Evolutionary conservation across 768 basidiomycete species (phyloP), one percentile per base, ranked within the genome.

Genomic region (Baorangia bicolor): DNA sequence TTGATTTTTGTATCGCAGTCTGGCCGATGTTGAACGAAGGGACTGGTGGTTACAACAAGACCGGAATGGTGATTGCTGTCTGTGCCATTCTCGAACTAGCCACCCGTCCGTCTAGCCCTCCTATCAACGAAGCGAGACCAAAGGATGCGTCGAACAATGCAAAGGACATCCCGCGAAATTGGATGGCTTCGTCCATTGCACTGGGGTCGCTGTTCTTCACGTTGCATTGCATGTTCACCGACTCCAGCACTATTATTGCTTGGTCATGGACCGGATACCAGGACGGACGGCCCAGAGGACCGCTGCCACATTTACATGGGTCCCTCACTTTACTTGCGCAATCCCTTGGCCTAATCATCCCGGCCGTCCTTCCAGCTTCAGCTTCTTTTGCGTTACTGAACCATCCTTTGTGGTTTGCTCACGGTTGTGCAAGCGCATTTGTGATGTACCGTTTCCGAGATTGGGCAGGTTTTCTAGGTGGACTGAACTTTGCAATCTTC

Each of bases 211-310:
- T 90, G 28, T 67, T 94, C 11, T 93, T 89, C 73, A 80, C 81
- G 13, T 65, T 92, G 0, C 88, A 93, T 62, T 85, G 82, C 43
- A 77, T 92, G 40, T 73, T 92, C 48, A 80, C 85, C 3, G 92
- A 95, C 54, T 75, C 88, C 2, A 87, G 85, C 60, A 90, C 91
- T 0, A 79, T 93, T 42, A 78, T 94, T 55, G 84, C 90, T 20
- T 93, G 90, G 88, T 87, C 89, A 2, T 95, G 92, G 92, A 88
- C 90, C 0, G 92, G 92, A n/a, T 94, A 87, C 59, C 80, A 83
- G 21, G 74, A 86, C 41, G 73, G 79, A 35, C 65, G 66, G 4
- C 79, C 85, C 33, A 80, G 74, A 47, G 92, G 92, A 1, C 92
- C 92, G 2, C 69, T 87, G 2, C 86, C 91, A 8, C 83, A 88